Evolutionary conservation across 441 rosid species (phyloP), one percentile per base, ranked within the genome.

Genomic region (Kokia cookei): DNA sequence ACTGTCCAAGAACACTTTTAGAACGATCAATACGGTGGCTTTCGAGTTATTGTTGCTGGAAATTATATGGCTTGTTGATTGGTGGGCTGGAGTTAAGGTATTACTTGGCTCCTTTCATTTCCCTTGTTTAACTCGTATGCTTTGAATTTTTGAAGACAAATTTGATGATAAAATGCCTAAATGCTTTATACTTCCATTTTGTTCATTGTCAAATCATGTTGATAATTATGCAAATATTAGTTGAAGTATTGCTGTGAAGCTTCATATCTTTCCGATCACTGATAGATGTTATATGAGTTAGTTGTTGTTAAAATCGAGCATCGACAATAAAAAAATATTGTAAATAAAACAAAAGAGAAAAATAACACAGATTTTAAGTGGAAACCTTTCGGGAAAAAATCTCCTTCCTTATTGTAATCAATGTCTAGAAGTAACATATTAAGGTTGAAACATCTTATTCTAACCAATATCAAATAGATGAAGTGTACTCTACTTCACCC

Each of bases 81-180:
- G 93, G 95, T 90, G 92, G 92, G 95, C 90, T 0, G 92, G 90
- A 75, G 90, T 90, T 2, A 84, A 90, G 95, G 95, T 90, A 75
- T 43, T n/a, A 58, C 14, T 57, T 17, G 42, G 19, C 54, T 19
- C 61, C 42, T 22, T 15, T 62, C 17, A 15, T 50, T 51, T 48
- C 1, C 10, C n/a, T 45, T 58, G 17, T 43, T 69, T 65, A 32
- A 63, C 65, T 69, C 29, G 0, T 53, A 61, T 9, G 10, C 12
- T 78, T 27, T n/a, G 10, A 12, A 22, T 65, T 65, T 65, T 65
- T 2, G 13, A 47, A 47, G 57, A 26, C 27, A 24, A 14, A 42
- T 12, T 42, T 10, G 32, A 24, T 45, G 57, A 66, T 47, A 6
- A 32, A 53, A 65, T 78, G 59, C 37, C 43, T 60, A 64, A 37